phyloP scores from a whole-genome alignment of 164 flowering plant species.

The Taxillus chinensis region DNA sequence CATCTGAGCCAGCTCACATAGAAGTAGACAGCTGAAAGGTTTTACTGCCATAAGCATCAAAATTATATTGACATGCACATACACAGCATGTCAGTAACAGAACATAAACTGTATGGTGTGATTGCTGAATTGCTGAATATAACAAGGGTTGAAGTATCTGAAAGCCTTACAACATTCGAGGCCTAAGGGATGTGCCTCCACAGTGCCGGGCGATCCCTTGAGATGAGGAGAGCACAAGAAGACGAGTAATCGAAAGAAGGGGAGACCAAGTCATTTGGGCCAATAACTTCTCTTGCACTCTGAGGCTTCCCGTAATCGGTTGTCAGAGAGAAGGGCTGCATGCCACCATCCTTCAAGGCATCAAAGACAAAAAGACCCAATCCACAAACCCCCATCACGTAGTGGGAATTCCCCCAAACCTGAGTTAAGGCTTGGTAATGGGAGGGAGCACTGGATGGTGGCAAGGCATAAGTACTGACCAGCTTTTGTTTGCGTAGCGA shows the following conservation, averaged over 20 bases:
- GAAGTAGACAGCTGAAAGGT: too few species aligned
- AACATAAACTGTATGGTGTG: too few species aligned
- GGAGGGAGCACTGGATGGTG: constrained; percentile 57
- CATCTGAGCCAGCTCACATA: too few species aligned
- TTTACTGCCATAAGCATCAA: too few species aligned
- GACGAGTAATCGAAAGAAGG: constrained; percentile 80
- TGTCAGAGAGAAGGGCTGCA: constrained; percentile 12
- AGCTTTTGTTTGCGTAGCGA: constrained; percentile 65
- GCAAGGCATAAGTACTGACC: constrained; percentile 45
- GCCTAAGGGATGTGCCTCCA: constrained; percentile 57
- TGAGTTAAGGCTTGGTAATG: constrained; percentile 61
- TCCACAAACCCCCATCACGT: constrained; percentile 70
- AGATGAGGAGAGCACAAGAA: constrained; percentile 71
- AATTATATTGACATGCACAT: too few species aligned
- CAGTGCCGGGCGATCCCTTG: constrained; percentile 86
- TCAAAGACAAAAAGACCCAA: constrained; percentile 76
- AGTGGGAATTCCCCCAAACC: constrained; percentile 87
- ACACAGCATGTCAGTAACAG: too few species aligned
- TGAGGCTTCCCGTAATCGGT: constrained; percentile 18
- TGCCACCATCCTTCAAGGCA: constrained; percentile 35
- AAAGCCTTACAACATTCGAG: background rate
- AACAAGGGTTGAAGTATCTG: too few species aligned
- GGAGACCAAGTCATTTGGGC: constrained; percentile 66
- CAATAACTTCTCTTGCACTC: constrained; percentile 45
- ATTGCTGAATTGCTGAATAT: too few species aligned